Evolutionary conservation across 2,329 filamentous ascomycete species (phyloP).

Genomic region (Pseudogymnoascus sp.): DNA sequence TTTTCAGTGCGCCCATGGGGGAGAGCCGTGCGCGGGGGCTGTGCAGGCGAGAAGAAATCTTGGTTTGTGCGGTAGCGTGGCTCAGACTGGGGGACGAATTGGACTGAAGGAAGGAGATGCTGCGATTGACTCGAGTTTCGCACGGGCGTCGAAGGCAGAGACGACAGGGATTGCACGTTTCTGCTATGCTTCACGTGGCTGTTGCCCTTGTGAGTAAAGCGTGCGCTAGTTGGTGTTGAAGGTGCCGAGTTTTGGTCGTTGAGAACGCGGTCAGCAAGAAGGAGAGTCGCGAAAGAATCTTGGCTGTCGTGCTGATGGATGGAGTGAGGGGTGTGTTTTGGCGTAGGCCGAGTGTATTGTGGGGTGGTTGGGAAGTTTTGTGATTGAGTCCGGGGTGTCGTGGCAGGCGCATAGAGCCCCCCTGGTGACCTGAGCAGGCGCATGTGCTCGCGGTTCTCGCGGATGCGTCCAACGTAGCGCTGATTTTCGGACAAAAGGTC

Average conservation of each 20-base stretch:
- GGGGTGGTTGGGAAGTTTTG: conserved; percentile 35
- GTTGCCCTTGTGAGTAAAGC: conserved; percentile 25
- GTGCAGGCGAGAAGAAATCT: conserved; percentile 15
- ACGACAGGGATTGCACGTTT: conserved; percentile 75
- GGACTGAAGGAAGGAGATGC: conserved; percentile 52
- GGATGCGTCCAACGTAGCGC: conserved; percentile 71
- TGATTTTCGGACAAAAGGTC: conserved; percentile 66
- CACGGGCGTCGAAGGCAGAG: conserved; percentile 67
- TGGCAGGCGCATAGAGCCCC: conserved; percentile 52
- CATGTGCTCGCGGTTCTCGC: conserved; percentile 82
- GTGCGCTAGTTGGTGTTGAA: conserved; percentile 47
- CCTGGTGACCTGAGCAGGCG: conserved; percentile 69
- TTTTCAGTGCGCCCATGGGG: conserved; percentile 36
- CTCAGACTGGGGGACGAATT: conserved; percentile 54
- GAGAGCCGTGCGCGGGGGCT: conserved; percentile 30
- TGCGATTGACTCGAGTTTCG: conserved; percentile 32
- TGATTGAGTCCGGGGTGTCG: conserved; percentile 44
- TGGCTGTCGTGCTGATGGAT: conserved; percentile 42
- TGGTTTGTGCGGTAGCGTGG: conserved; percentile 36
- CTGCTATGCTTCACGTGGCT: conserved; percentile 57
- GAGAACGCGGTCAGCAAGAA: conserved; percentile 65
- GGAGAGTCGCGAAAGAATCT: conserved; percentile 65
- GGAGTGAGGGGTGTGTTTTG: conserved; percentile 37
- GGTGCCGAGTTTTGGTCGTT: conserved; percentile 71
- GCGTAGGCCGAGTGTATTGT: conserved; percentile 39